These are phyloP conservation scores for Skeletonema menzelii DNA, from an alignment of 108 stramenopile genomes.

Conservation along the genomic window DNA sequence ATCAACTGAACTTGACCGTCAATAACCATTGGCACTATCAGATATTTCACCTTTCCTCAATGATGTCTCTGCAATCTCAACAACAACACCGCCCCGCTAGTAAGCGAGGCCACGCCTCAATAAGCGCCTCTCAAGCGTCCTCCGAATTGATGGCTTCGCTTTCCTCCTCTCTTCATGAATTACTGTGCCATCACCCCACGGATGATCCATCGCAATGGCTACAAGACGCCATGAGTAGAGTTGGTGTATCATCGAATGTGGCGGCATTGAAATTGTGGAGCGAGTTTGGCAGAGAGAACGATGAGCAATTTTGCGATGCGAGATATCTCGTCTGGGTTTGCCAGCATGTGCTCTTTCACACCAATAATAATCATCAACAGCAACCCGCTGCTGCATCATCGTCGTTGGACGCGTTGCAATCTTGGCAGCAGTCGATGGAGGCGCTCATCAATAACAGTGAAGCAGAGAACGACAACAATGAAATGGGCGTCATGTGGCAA, in stretches of 20 bases:
- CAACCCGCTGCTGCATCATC: not conserved
- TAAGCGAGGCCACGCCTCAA: not conserved
- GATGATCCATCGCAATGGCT: not conserved
- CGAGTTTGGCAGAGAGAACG: not conserved
- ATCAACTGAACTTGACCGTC: too few relatives aligned
- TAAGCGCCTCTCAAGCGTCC: not conserved
- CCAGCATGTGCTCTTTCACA: not conserved
- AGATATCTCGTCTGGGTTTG: not conserved
- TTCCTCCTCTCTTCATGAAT: not conserved
- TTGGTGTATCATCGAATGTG: not conserved
- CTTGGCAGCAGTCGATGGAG: not conserved
- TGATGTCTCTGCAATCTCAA: not conserved
- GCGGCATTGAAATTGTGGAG: not conserved
- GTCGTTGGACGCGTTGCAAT: not conserved
- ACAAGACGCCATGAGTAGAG: not conserved
- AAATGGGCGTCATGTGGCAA: constrained; percentile 15
- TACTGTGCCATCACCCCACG: not conserved
- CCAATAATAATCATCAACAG: not conserved
- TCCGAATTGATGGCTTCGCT: not conserved
- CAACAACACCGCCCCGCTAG: not conserved
- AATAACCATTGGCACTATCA: too few relatives aligned
- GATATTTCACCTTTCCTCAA: not conserved
- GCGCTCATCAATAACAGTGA: not conserved
- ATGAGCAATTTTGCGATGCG: not conserved
- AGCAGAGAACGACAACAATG: not conserved